Base-by-base conservation (phyloP, 2,329 filamentous ascomycete species). In the Fusarium beomiforme region DNA sequence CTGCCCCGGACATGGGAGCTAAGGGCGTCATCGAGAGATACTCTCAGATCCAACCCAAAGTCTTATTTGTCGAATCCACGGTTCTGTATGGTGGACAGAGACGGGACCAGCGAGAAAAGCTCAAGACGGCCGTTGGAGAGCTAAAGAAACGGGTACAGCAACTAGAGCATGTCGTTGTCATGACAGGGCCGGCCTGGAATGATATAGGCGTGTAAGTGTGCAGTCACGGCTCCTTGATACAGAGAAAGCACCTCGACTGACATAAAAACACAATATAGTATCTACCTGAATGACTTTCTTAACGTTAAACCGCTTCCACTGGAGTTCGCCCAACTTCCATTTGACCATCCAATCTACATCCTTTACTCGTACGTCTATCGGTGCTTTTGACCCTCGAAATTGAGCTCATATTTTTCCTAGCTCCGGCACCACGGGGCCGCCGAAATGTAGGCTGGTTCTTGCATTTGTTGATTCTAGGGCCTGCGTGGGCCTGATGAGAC, bases 261-360 rank as follows among this genome's bases (percentile, higher is more conserved):
- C 34, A 36, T 36, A 9, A 36, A 4, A 34, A n/a, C 33, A 36
- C 34, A 36, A 36, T 19, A 36, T 34, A 36, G 34, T 36, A 36
- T 36, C 34, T 16, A 36, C 17, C 24, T 46, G 16, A 12, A 24
- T 11, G 23, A 46, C 10, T 46, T 46, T 17, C 43, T 46, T 8
- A 31, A 46, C 16, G 43, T 31, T 8, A 6, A 24, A n/a, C 14
- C 26, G 16, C 16, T 29, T 17, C 57, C 57, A 19, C 57, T 59
- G 19, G 26, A 17, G 26, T 59, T 51, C 37, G 46, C 12, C 11
- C 46, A 46, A 17, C 14, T 59, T n/a, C 44, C 56, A 19, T 51
- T 59, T 36, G 56, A 59, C 34, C 46, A 51, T 31, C 56, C 39
- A 16, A 36, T 59, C 29, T 59, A 59, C 46, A 59, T 59, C 34